Percentiles rank a stretch among this genome's conserved stretches.
Conservation (phyloP, 176 grass and related monocot genomes). For the Puya raimondii region DNA sequence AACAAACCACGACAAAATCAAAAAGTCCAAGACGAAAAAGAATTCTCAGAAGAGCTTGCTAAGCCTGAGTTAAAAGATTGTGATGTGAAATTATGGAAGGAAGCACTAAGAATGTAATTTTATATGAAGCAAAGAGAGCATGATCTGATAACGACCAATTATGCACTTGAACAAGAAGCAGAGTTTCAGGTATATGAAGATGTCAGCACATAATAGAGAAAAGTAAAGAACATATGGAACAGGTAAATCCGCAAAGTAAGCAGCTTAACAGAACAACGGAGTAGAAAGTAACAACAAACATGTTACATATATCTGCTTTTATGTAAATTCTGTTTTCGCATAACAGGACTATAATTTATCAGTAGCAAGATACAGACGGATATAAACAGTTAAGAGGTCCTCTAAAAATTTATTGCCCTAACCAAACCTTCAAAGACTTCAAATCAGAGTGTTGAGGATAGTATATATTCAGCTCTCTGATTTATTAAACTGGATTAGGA, state of each 20-base stretch:
- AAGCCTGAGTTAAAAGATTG: neutral
- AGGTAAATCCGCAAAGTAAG: neutral
- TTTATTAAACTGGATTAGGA: too few relatives aligned
- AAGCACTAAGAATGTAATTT: neutral
- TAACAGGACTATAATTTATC: neutral
- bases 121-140: neutral
- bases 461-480: too few relatives aligned
- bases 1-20: constrained; percentile 2
- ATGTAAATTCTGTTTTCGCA: neutral
- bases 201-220: neutral
- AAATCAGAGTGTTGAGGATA: too few relatives aligned
- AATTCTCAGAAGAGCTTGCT: neutral
- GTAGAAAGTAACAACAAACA: neutral
- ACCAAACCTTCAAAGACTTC: neutral
- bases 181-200: neutral
- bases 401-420: neutral
- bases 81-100: neutral
- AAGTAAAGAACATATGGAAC: neutral
- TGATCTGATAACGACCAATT: neutral
- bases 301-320: neutral
- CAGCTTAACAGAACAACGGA: neutral
- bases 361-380: neutral
- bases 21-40: neutral
- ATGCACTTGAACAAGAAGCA: neutral
- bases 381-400: neutral